Conservation (phyloP, 148 eudicot genomes). For the Dianthus caryophyllus region DNA sequence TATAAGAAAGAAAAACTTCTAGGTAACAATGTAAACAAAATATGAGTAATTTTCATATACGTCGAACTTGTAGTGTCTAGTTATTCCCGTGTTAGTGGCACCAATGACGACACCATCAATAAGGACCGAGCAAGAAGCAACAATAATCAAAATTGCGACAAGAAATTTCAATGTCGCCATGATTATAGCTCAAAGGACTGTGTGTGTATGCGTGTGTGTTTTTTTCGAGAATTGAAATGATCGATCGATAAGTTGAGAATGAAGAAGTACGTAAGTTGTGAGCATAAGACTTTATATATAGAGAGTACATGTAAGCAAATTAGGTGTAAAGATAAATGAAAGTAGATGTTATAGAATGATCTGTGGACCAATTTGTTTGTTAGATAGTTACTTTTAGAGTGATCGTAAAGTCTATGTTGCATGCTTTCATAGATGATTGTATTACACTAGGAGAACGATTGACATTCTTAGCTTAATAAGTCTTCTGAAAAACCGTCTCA, state of each 20-base stretch:
- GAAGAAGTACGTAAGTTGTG: constrained; percentile 9
- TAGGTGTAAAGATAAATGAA: constrained; percentile 18
- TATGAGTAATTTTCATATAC: constrained; percentile 24
- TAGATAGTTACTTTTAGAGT: constrained; percentile 30
- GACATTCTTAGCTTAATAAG: background rate
- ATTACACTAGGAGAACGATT: background rate
- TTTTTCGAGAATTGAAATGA: background rate
- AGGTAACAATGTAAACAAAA: background rate
- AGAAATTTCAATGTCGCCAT: constrained; percentile 13
- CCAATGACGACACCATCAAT: background rate
- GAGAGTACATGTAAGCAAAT: background rate
- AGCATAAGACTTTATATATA: constrained; percentile 18
- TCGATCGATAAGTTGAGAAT: background rate
- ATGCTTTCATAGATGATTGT: constrained; percentile 5
- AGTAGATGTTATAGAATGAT: background rate
- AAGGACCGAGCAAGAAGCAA: constrained; percentile 5
- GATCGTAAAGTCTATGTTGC: constrained; percentile 26
- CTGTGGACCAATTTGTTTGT: constrained; percentile 27
- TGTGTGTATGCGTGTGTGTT: background rate
- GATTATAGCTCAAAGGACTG: background rate
- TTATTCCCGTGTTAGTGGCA: constrained; percentile 31
- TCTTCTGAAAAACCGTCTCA: too few relatives aligned
- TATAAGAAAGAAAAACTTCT: background rate
- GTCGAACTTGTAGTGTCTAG: constrained; percentile 51
- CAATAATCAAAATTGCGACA: constrained; percentile 9